phyloP scores from a whole-genome alignment of 371 early-diverging fungal genomes.

The Mortierella sp. region DNA sequence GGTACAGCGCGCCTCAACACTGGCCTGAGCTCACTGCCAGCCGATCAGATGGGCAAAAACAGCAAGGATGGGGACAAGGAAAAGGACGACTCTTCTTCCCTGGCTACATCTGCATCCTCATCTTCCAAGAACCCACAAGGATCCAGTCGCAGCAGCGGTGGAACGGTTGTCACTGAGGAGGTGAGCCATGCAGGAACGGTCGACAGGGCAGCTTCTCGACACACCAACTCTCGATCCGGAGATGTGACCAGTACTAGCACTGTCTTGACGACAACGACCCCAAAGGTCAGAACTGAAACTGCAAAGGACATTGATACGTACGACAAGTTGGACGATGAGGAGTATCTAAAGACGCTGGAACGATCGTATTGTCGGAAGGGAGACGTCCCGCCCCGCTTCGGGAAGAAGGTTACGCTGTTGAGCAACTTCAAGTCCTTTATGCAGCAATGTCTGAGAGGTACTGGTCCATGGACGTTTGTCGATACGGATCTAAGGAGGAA shows the following conservation, averaged over 20 bases:
- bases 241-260: neutral
- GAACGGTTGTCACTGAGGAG: neutral
- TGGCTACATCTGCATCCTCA: neutral
- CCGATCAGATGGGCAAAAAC: neutral
- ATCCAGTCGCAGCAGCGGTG: neutral
- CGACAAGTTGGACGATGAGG: constrained; percentile 34
- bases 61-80: neutral
- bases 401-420: constrained; percentile 33
- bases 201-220: neutral
- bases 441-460: constrained; percentile 15
- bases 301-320: constrained; percentile 17
- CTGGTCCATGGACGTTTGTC: constrained; percentile 29
- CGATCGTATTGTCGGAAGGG: constrained; percentile 22
- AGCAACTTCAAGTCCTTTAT: constrained; percentile 37
- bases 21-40: neutral
- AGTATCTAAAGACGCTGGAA: constrained; percentile 20
- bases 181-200: neutral
- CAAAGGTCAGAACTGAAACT: neutral
- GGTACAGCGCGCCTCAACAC: neutral
- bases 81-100: neutral
- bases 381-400: constrained; percentile 11
- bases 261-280: neutral
- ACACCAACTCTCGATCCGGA: neutral
- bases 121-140: neutral
- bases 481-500: constrained; percentile 23